Conservation (phyloP, 768 basidiomycete genomes). For the Pulveroboletus sp. region DNA sequence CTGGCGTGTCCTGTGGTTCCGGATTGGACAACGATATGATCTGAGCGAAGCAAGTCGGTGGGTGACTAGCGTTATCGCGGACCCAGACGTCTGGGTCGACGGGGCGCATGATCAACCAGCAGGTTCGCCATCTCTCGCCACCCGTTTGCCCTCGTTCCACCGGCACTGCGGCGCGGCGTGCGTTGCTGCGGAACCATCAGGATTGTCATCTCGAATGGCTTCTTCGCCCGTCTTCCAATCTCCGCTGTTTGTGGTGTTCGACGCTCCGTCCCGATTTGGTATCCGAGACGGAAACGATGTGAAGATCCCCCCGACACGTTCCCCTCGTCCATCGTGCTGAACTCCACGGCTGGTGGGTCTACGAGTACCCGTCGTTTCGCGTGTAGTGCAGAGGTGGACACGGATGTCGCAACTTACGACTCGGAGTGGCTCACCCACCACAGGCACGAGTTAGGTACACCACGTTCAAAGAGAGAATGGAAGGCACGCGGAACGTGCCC, state of each 20-base stretch:
- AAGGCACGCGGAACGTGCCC: background rate
- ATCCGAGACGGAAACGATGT: too few relatives aligned
- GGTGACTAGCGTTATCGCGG: background rate
- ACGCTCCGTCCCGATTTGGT: too few relatives aligned
- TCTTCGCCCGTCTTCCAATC: background rate
- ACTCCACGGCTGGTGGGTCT: background rate
- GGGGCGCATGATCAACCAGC: constrained; percentile 1
- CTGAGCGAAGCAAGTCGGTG: background rate
- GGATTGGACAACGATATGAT: background rate
- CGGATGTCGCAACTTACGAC: background rate
- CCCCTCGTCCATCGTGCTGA: background rate
- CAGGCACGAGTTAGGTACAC: background rate
- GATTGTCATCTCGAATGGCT: background rate
- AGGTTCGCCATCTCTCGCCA: too few relatives aligned
- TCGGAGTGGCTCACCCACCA: background rate
- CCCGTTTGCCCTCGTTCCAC: background rate
- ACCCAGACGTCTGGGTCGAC: background rate
- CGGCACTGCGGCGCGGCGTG: background rate
- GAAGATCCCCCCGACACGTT: too few relatives aligned
- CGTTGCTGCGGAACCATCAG: background rate
- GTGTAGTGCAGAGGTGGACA: background rate
- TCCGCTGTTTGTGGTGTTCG: too few relatives aligned
- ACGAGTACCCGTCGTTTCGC: background rate
- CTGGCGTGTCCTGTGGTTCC: background rate
- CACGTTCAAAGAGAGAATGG: background rate